Evolutionary conservation across 2,329 filamentous ascomycete genomes (phyloP).

Genomic region (Pseudogymnoascus sp.): DNA sequence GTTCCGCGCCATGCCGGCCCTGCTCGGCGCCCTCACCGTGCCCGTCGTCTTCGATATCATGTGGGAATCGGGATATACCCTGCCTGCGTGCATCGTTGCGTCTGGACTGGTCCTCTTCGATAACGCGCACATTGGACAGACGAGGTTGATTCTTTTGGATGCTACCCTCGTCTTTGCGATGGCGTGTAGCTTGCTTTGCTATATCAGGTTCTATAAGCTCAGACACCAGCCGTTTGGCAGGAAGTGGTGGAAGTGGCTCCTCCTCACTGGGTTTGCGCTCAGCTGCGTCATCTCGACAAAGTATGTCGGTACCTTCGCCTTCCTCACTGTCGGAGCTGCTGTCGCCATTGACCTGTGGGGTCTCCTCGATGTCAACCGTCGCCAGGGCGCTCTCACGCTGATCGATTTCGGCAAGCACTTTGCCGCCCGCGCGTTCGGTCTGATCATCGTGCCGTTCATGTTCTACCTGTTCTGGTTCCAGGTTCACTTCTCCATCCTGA

Average conservation of each 20-base stretch:
- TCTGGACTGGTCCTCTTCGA: conserved; percentile 85
- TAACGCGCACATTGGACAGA: conserved; percentile 96
- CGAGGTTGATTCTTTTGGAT: conserved; percentile 87
- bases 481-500: conserved; percentile 90
- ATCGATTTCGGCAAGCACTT: conserved; percentile 84
- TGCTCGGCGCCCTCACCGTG: conserved; percentile 86
- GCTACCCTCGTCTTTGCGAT: conserved; percentile 92
- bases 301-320: conserved; percentile 94
- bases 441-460: conserved; percentile 87
- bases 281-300: conserved; percentile 98
- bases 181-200: conserved; percentile 87
- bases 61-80: conserved; percentile 98
- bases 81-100: conserved; percentile 84
- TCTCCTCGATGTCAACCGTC: conserved; percentile 80
- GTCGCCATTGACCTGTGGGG: conserved; percentile 95
- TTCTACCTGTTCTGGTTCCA: conserved; percentile 99
- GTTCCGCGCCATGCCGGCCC: conserved; percentile 85
- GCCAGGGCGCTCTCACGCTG: conserved; percentile 70
- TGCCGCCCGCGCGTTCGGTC: conserved; percentile 70
- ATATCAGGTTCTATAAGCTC: conserved; percentile 96
- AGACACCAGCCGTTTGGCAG: conserved; percentile 80
- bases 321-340: conserved; percentile 91
- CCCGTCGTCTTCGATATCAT: conserved; percentile 94
- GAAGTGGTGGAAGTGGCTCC: conserved; percentile 99
- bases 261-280: conserved; percentile 86